These are phyloP conservation scores for Cladochytrium replicatum DNA, from an alignment of 192 early-diverging fungal species.

Conservation along the genomic window DNA sequence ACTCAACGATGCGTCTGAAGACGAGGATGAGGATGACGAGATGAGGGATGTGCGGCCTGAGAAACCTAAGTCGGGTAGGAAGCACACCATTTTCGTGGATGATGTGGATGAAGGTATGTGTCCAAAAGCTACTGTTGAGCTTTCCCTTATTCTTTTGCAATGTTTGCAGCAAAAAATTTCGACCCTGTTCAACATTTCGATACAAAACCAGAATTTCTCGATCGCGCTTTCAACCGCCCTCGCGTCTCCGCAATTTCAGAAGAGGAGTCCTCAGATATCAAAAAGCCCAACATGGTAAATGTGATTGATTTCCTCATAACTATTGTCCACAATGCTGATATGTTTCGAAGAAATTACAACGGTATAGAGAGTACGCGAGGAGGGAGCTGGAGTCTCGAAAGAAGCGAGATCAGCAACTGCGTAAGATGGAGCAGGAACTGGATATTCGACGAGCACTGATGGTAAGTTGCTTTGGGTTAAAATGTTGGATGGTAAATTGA, in stretches of 20 bases:
- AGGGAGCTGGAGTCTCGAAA: slow-evolving; percentile 65
- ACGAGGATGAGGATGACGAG: slow-evolving; percentile 12
- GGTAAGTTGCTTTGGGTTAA: slow-evolving; percentile 21
- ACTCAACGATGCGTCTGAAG: slow-evolving; percentile 50
- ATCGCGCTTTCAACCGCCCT: slow-evolving; percentile 75
- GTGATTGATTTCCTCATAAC: not conserved
- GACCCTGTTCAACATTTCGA: slow-evolving; percentile 73
- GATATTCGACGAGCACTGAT: slow-evolving; percentile 66
- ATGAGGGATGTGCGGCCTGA: not conserved
- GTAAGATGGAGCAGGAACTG: slow-evolving; percentile 64
- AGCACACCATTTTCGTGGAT: slow-evolving; percentile 44
- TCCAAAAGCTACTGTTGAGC: too few relatives aligned
- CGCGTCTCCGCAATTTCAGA: not conserved
- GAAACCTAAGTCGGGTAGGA: slow-evolving; percentile 3
- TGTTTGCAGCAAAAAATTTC: slow-evolving; percentile 56
- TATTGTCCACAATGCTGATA: not conserved
- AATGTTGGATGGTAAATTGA: slow-evolving; percentile 1
- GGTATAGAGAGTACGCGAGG: slow-evolving; percentile 40
- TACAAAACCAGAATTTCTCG: slow-evolving; percentile 67
- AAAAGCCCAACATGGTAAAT: too few relatives aligned
- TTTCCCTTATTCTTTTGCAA: not conserved
- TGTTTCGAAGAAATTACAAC: slow-evolving; percentile 34
- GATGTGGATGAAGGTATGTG: slow-evolving; percentile 31
- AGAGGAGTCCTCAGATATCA: too few relatives aligned
- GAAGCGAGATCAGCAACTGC: slow-evolving; percentile 66